Evolutionary conservation across 2,329 filamentous ascomycete species (phyloP).

Genomic region (Cladophialophora exuberans): DNA sequence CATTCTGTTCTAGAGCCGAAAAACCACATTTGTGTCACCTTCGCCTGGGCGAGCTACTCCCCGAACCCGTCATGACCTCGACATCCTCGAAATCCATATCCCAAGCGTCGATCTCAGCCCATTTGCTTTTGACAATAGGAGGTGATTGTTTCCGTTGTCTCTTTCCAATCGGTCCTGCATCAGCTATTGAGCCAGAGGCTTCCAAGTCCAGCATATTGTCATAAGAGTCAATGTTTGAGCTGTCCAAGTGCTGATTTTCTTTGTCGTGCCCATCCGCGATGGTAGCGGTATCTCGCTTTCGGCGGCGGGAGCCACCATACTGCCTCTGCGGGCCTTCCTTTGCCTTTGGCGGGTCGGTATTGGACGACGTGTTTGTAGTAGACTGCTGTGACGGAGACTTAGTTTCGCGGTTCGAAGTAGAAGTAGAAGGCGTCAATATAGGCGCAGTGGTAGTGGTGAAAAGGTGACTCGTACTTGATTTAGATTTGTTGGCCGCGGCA

Average conservation of each 20-base stretch:
- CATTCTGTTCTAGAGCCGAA: too few species aligned
- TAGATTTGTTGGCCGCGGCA: constrained; percentile 17
- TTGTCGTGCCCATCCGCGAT: constrained; percentile 18
- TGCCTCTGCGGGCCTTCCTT: constrained; percentile 20
- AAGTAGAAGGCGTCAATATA: constrained; percentile 27
- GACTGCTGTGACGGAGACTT: constrained; percentile 32
- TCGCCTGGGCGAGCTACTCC: constrained; percentile 22
- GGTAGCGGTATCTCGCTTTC: background rate
- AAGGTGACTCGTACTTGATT: constrained; percentile 28
- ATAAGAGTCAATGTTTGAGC: background rate
- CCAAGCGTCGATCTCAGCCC: constrained; percentile 35
- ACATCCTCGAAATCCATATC: constrained; percentile 34
- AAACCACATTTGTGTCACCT: too few species aligned
- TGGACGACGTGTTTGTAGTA: constrained; percentile 16
- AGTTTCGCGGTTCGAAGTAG: constrained; percentile 30
- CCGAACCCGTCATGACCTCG: constrained; percentile 26
- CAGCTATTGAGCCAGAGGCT: background rate
- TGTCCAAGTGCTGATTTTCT: constrained; percentile 19
- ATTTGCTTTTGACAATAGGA: constrained; percentile 22
- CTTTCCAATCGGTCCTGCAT: background rate
- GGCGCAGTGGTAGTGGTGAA: constrained; percentile 27
- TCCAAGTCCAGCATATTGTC: background rate
- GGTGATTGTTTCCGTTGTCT: background rate
- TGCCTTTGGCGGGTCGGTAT: constrained; percentile 3
- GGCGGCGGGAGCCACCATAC: constrained; percentile 31